Evolutionary conservation across 164 flowering plant species (phyloP).

Genomic region (Chloranthus sessilifolius): DNA sequence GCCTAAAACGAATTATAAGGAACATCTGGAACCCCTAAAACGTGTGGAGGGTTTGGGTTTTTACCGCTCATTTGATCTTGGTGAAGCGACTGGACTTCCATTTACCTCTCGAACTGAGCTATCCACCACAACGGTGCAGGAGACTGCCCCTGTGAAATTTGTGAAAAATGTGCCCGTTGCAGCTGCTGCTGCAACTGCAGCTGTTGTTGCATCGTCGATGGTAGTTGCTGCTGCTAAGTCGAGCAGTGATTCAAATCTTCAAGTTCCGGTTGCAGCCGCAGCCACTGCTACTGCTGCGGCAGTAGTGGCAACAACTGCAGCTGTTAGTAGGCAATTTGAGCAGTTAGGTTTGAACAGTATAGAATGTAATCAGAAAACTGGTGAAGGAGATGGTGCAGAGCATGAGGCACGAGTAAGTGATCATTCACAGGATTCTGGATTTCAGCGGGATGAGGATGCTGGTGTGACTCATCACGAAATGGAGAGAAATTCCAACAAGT

Average conservation of each 20-base stretch:
- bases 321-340: constrained; percentile 62
- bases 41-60: constrained; percentile 29
- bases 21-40: constrained; percentile 27
- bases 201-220: constrained; percentile 83
- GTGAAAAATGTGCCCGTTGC: constrained; percentile 59
- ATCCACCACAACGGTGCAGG: constrained; percentile 11
- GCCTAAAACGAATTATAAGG: no score
- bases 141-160: constrained; percentile 22
- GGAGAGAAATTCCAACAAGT: constrained; percentile 70
- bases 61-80: constrained; percentile 15
- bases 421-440: neutral
- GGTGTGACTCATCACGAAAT: constrained; percentile 40
- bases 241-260: constrained; percentile 35
- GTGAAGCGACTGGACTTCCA: constrained; percentile 24
- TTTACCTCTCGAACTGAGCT: neutral
- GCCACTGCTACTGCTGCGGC: constrained; percentile 87
- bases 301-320: constrained; percentile 74
- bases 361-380: constrained; percentile 28
- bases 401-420: constrained; percentile 13
- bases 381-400: constrained; percentile 28
- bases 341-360: constrained; percentile 17
- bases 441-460: constrained; percentile 34
- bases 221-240: constrained; percentile 76
- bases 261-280: constrained; percentile 72
- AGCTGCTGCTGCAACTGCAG: constrained; percentile 76